Evolutionary conservation across 345 rosid genomes (phyloP), one percentile per base, ranked within the genome.

Genomic region (Cardamine occulta): DNA sequence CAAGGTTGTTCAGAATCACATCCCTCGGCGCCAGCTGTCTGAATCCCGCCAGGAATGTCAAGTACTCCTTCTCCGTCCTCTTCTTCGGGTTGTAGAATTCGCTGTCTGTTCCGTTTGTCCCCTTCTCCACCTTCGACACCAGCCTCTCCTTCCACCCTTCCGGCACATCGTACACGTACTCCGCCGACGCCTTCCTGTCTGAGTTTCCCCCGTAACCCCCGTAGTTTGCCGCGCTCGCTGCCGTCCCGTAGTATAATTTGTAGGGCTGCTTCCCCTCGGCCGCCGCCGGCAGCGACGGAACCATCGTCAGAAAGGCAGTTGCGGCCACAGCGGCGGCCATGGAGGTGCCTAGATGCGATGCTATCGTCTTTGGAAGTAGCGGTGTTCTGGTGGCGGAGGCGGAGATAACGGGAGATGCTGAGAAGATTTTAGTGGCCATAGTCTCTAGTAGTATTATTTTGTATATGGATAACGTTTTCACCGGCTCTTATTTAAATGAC

Each of bases 91-190:
- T 92, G 71, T 85, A 92, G 78, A 90, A 90, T 74, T 92, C 97
- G 79, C 96, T 89, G 80, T 92, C 94, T 1, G 96, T 92, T 28
- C 96, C 94, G 73, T 92, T 90, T 6, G 97, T 90, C 18, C 98
- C 98, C 78, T 93, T 93, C 83, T 93, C 96, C 6, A 93, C 91
- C 57, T 93, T 93, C n/a, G 98, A 88, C 52, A 93, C 97, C 37
- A 85, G 76, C 15, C 96, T 81, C 70, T 93, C 98, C 74, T 91
- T 93, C 97, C 97, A 93, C 1, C 97, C 97, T 2, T 89, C 89
- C 0, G 96, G 97, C 40, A 93, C 97, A 34, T 88, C 98, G 80
- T 91, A 91, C 24, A 89, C 75, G 76, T 93, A 93, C 84, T 93
- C 97, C 2, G 97, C 97, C n/a, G 97, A 83, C 40, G 90, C 68